These are phyloP conservation scores for Salix dunnii DNA, from an alignment of 345 rosid species.

Conservation along the genomic window DNA sequence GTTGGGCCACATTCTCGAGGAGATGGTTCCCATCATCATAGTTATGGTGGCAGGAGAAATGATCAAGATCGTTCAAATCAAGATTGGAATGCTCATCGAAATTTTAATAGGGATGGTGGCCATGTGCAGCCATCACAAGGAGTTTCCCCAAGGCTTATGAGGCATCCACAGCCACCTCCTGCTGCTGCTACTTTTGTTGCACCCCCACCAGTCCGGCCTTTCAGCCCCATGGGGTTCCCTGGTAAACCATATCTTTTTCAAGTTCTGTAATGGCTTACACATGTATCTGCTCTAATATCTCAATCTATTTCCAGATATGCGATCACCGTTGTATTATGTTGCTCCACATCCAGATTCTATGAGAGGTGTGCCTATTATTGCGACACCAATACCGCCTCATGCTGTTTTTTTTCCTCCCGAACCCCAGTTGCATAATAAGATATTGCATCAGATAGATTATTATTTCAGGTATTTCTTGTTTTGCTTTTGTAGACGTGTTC, in stretches of 20 bases:
- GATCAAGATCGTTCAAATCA: conserved; percentile 54
- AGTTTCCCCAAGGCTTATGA: conserved; percentile 47
- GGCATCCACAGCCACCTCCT: conserved; percentile 60
- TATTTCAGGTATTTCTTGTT: conserved; percentile 58
- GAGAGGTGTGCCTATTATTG: conserved; percentile 48
- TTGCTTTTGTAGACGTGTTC: conserved; percentile 1
- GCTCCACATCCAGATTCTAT: conserved; percentile 39
- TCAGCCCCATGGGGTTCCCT: conserved; percentile 45
- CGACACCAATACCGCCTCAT: conserved; percentile 37
- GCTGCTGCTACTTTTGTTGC: conserved; percentile 47
- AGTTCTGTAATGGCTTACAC: conserved; percentile 3
- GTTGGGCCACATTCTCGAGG: conserved; percentile 45
- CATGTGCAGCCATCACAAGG: conserved; percentile 55
- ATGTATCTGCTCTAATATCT: conserved; percentile 21
- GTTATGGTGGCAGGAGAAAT: conserved; percentile 60
- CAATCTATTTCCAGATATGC: conserved; percentile 41
- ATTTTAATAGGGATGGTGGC: conserved; percentile 60
- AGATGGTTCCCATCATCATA: conserved; percentile 65
- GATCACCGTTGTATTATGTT: conserved; percentile 47
- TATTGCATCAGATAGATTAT: conserved; percentile 70
- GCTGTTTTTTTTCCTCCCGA: conserved; percentile 48
- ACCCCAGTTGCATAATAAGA: conserved; percentile 46
- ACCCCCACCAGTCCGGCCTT: conserved; percentile 43
- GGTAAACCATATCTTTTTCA: conserved; percentile 46
- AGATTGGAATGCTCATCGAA: conserved; percentile 49